These are phyloP conservation scores for Wickerhamiella pararugosa DNA, from an alignment of 1,139 yeast genomes.

Conservation along the genomic window DNA sequence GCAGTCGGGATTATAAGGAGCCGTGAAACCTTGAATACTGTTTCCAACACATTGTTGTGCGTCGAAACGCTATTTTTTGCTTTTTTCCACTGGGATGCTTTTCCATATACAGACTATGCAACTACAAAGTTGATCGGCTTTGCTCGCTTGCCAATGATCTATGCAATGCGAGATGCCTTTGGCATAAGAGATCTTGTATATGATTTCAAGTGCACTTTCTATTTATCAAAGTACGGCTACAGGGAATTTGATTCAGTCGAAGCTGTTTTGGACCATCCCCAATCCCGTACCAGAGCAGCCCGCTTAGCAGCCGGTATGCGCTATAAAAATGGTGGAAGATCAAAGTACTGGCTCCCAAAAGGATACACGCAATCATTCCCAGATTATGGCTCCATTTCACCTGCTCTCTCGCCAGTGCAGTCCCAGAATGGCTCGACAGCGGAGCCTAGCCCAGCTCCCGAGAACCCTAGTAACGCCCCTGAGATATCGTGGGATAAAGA, in stretches of 20 bases:
- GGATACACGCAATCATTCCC: not conserved
- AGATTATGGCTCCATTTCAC: not conserved
- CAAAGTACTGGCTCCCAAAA: conserved; percentile 69
- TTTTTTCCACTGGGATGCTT: conserved; percentile 74
- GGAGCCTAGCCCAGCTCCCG: not conserved
- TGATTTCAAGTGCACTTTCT: conserved; percentile 63
- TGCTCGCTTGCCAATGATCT: conserved; percentile 43
- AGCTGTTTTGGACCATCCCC: conserved; percentile 53
- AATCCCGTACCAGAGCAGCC: conserved; percentile 48
- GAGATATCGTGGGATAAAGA: conserved; percentile 14
- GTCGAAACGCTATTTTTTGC: conserved; percentile 79
- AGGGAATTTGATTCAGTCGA: conserved; percentile 72
- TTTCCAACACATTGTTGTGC: conserved; percentile 71
- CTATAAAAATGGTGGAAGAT: conserved; percentile 61
- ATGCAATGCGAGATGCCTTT: conserved; percentile 62
- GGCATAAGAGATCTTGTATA: conserved; percentile 60
- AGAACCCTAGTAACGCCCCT: no score
- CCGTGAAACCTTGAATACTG: conserved; percentile 26
- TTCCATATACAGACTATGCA: conserved; percentile 61
- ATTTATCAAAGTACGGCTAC: conserved; percentile 69
- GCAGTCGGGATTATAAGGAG: conserved; percentile 34
- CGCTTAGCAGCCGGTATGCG: conserved; percentile 75
- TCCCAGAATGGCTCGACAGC: not conserved
- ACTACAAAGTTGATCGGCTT: conserved; percentile 44
- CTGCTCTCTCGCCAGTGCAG: not conserved